These are phyloP conservation scores for Penicillium arizonense DNA, from an alignment of 495 filamentous ascomycete species.

Conservation along the genomic window DNA sequence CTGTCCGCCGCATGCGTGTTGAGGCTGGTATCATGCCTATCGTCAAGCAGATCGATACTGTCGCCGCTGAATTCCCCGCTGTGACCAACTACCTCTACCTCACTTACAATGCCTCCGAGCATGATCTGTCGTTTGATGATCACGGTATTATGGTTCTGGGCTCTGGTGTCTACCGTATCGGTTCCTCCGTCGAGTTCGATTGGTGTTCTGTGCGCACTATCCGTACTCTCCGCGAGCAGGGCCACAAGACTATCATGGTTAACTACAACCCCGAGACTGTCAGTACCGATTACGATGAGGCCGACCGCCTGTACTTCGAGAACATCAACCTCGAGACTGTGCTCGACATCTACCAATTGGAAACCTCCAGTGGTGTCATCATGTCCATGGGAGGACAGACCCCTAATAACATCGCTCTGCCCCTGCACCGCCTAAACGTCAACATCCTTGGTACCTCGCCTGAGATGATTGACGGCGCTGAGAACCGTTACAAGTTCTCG, in stretches of 20 bases:
- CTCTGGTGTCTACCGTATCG: constrained; percentile 96
- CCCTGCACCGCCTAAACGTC: constrained; percentile 82
- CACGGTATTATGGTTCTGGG: constrained; percentile 94
- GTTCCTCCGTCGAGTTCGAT: constrained; percentile 97
- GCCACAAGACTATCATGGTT: constrained; percentile 97
- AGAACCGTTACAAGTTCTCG: constrained; percentile 99
- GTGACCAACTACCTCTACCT: constrained; percentile 96
- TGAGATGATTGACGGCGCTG: constrained; percentile 97
- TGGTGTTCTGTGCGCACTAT: constrained; percentile 99
- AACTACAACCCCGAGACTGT: constrained; percentile 97
- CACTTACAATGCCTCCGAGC: constrained; percentile 89
- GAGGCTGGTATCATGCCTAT: constrained; percentile 83
- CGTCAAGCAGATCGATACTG: constrained; percentile 98
- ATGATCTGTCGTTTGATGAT: constrained; percentile 83
- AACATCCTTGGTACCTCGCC: constrained; percentile 93
- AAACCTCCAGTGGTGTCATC: constrained; percentile 84
- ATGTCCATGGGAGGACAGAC: constrained; percentile 98
- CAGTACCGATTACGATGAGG: constrained; percentile 94
- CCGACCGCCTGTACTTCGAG: constrained; percentile 94
- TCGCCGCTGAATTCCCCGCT: constrained; percentile 94
- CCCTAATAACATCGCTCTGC: constrained; percentile 96
- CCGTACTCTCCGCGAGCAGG: constrained; percentile 82
- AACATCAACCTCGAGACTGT: constrained; percentile 95
- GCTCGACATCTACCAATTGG: constrained; percentile 91
- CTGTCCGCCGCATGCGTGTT: constrained; percentile 74